These are phyloP conservation scores for Scutellaria barbata DNA, from an alignment of 257 asterid genomes.

Conservation along the genomic window DNA sequence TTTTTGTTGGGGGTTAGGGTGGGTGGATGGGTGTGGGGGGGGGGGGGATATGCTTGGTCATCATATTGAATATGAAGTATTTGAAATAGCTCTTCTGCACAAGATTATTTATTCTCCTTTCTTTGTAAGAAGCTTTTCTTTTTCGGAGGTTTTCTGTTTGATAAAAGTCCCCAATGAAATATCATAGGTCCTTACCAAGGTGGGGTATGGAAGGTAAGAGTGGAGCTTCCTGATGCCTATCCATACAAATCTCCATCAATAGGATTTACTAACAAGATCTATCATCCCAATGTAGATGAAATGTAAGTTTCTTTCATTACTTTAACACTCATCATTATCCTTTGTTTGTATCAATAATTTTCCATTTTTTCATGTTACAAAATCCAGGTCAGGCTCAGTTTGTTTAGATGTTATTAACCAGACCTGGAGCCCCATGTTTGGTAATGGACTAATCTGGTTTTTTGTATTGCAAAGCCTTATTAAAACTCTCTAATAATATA, in stretches of 20 bases:
- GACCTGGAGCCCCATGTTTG: slow-evolving; percentile 99
- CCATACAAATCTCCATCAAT: slow-evolving; percentile 98
- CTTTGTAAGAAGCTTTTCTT: not conserved
- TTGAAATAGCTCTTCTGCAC: slow-evolving; percentile 15
- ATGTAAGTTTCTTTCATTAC: slow-evolving; percentile 52
- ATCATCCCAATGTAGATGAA: slow-evolving; percentile 99
- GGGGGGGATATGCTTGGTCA: slow-evolving; percentile 5
- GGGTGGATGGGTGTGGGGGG: too few species aligned
- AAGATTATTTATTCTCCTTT: slow-evolving; percentile 6
- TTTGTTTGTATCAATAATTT: not conserved
- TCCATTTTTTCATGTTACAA: slow-evolving; percentile 12
- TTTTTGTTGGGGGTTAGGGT: not conserved
- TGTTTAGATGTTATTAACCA: slow-evolving; percentile 96
- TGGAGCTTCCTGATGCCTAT: slow-evolving; percentile 97
- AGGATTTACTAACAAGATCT: slow-evolving; percentile 89
- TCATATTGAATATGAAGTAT: slow-evolving; percentile 24
- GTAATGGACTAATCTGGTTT: slow-evolving; percentile 48
- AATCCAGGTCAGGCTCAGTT: slow-evolving; percentile 94
- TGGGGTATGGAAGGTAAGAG: slow-evolving; percentile 97
- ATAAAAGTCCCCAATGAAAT: slow-evolving; percentile 33
- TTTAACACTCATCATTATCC: not conserved
- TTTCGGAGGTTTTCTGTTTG: not conserved
- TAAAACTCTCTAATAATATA: slow-evolving; percentile 15
- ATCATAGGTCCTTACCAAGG: slow-evolving; percentile 89
- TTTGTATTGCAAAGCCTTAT: slow-evolving; percentile 13